These are phyloP conservation scores for Diaporthe sp. DNA, from an alignment of 2,329 filamentous ascomycete genomes.

Conservation along the genomic window DNA sequence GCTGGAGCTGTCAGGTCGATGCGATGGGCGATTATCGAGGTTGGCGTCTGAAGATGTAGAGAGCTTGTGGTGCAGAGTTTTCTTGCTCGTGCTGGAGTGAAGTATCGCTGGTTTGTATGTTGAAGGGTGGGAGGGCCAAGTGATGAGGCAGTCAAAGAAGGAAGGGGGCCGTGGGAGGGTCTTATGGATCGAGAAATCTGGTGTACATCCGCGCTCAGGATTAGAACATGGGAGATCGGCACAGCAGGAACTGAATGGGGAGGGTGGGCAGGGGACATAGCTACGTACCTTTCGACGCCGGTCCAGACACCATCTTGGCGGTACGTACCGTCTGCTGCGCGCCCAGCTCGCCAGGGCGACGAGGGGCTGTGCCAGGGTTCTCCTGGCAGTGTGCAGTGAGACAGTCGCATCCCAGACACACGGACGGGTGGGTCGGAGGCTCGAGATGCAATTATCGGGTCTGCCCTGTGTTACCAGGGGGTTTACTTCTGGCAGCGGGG, in stretches of 20 bases:
- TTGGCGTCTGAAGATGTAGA: not conserved
- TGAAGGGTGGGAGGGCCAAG: constrained; percentile 6
- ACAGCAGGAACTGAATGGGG: constrained; percentile 33
- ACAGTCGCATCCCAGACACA: constrained; percentile 30
- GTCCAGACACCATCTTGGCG: constrained; percentile 37
- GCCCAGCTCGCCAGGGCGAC: constrained; percentile 25
- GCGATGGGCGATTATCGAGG: no score
- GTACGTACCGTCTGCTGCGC: constrained; percentile 32
- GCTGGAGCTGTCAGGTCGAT: not conserved
- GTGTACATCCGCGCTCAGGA: constrained; percentile 38
- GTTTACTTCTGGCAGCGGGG: constrained; percentile 2
- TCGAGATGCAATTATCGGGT: constrained; percentile 34
- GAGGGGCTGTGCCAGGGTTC: constrained; percentile 36
- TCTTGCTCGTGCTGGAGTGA: not conserved
- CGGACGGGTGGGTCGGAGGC: constrained; percentile 1
- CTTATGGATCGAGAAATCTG: constrained; percentile 41
- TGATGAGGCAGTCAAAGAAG: constrained; percentile 12
- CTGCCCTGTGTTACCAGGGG: not conserved
- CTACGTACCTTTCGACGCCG: constrained; percentile 32
- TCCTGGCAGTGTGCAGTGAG: constrained; percentile 20
- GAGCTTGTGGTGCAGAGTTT: not conserved
- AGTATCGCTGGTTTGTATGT: not conserved
- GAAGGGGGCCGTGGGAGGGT: constrained; percentile 36
- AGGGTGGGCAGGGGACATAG: constrained; percentile 10
- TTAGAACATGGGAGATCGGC: constrained; percentile 36